These are phyloP conservation scores for Pyricularia sp. DNA, from an alignment of 2,329 filamentous ascomycete genomes.

Conservation along the genomic window DNA sequence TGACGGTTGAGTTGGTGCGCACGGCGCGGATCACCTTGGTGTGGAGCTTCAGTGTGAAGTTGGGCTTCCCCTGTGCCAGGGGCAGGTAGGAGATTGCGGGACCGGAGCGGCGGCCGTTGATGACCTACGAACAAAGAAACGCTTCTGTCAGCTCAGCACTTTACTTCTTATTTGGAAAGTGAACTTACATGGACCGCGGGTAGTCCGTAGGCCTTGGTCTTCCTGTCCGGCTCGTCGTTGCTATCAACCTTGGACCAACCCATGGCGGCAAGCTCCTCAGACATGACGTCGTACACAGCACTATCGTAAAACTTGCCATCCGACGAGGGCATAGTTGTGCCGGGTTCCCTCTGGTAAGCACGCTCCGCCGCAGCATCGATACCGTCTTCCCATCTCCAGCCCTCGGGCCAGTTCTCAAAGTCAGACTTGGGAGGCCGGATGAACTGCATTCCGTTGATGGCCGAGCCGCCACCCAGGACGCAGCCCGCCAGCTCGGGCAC, in stretches of 20 bases:
- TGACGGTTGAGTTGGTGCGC: constrained; percentile 11
- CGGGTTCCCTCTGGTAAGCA: constrained; percentile 15
- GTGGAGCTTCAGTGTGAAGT: constrained; percentile 13
- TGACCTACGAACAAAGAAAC: constrained; percentile 1
- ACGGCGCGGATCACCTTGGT: constrained; percentile 13
- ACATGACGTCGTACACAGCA: constrained; percentile 7
- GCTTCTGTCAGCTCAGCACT: neutral
- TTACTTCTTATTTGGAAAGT: neutral
- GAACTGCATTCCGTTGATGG: constrained; percentile 20
- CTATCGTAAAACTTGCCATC: constrained; percentile 12
- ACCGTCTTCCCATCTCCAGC: constrained; percentile 17
- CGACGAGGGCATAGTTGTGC: constrained; percentile 12
- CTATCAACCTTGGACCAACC: constrained; percentile 6
- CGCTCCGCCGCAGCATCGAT: constrained; percentile 12
- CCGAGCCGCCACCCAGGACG: constrained; percentile 21
- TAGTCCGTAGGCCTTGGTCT: neutral
- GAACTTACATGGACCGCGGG: neutral
- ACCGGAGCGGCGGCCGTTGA: constrained; percentile 9
- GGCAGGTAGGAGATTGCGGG: constrained; percentile 13
- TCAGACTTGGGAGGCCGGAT: constrained; percentile 15
- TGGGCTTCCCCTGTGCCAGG: constrained; percentile 10
- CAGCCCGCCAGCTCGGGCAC: constrained; percentile 13
- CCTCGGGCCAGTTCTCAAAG: constrained; percentile 17
- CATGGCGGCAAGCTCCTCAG: constrained; percentile 5
- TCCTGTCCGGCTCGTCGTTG: neutral